Conservation (phyloP, 768 basidiomycete genomes). For the Boletus rubescentipes region DNA sequence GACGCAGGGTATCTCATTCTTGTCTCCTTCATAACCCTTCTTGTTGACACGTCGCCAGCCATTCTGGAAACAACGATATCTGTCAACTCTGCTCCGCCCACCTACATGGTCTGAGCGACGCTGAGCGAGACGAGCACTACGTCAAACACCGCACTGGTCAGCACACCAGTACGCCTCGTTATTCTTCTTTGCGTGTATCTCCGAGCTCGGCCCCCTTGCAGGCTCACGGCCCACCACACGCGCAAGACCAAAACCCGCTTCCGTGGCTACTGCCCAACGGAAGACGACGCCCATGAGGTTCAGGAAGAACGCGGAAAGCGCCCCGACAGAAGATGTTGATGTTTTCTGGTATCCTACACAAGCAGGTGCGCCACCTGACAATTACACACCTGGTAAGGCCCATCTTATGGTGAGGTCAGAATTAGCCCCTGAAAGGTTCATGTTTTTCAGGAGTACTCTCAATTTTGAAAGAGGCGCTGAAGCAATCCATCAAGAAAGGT, state of each 20-base stretch:
- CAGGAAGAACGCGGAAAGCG: slow-evolving; percentile 11
- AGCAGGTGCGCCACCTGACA: slow-evolving; percentile 44
- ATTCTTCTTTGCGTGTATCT: background rate
- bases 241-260: slow-evolving; percentile 16
- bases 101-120: slow-evolving; percentile 37
- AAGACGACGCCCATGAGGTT: slow-evolving; percentile 2
- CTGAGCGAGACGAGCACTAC: slow-evolving; percentile 55
- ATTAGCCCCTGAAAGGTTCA: slow-evolving; percentile 14
- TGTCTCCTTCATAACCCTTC: background rate
- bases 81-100: slow-evolving; percentile 55
- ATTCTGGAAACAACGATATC: slow-evolving; percentile 20
- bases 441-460: slow-evolving; percentile 56
- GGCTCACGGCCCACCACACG: slow-evolving; percentile 4
- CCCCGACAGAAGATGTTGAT: slow-evolving; percentile 45
- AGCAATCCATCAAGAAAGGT: slow-evolving; percentile 50
- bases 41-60: slow-evolving; percentile 8
- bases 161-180: slow-evolving; percentile 8
- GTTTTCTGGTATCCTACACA: slow-evolving; percentile 64
- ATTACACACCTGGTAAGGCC: slow-evolving; percentile 70
- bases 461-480: slow-evolving; percentile 55
- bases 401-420: slow-evolving; percentile 12
- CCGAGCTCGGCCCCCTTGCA: slow-evolving; percentile 7
- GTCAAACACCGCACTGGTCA: slow-evolving; percentile 42
- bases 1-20: slow-evolving; percentile 12
- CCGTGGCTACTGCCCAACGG: background rate